Evolutionary conservation across 805 yeast species (phyloP).

Genomic region (Starmera amethionina): DNA sequence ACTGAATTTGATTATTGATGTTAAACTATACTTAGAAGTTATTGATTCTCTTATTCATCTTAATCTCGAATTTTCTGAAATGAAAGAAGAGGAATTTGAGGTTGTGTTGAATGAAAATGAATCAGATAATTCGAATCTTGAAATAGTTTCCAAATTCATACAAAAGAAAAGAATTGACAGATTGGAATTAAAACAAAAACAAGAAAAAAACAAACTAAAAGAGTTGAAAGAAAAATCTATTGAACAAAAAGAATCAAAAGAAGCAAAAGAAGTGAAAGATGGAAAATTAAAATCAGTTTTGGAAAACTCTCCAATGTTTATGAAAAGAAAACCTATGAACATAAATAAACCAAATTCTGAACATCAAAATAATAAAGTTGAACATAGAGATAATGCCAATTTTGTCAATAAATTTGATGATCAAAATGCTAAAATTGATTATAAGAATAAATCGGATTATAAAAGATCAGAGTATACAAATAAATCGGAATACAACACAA

Average conservation of each 20-base stretch:
- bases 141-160: neutral
- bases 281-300: neutral
- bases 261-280: neutral
- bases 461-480: no score
- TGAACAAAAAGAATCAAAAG: neutral
- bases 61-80: neutral
- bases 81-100: neutral
- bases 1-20: neutral
- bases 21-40: constrained; percentile 1
- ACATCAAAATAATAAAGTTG: neutral
- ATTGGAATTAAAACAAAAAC: neutral
- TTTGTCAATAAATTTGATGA: neutral
- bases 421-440: neutral
- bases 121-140: neutral
- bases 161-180: neutral
- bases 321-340: neutral
- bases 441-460: neutral
- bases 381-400: no score
- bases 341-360: neutral
- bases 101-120: neutral
- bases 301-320: neutral
- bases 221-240: neutral
- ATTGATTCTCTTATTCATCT: neutral
- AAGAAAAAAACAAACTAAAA: neutral
- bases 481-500: no score